phyloP scores from a whole-genome alignment of 148 eudicot genomes.

The Rhododendron vialii region DNA sequence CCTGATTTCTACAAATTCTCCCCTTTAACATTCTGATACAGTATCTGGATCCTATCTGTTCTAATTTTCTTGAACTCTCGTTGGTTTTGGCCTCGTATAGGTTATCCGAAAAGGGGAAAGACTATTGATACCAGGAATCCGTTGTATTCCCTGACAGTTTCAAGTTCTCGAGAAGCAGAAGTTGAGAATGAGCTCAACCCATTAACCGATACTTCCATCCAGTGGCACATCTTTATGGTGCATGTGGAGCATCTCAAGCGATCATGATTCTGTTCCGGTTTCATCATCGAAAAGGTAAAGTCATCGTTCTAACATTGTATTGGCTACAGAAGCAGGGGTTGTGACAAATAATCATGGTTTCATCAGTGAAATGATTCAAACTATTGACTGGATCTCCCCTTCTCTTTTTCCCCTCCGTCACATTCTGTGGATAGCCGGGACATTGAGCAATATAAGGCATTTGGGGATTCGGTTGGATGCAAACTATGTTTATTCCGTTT shows the following conservation, averaged over 20 bases:
- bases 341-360: neutral
- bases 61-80: neutral
- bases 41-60: neutral
- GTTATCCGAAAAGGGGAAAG: neutral
- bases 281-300: neutral
- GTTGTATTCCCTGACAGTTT: neutral
- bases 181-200: neutral
- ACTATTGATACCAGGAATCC: neutral
- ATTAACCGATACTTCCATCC: neutral
- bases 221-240: neutral
- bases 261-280: neutral
- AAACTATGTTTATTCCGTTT: neutral
- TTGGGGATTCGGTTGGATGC: neutral
- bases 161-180: neutral
- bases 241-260: neutral
- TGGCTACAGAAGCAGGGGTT: neutral
- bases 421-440: neutral
- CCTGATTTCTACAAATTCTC: constrained; percentile 1
- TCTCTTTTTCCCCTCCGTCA: neutral
- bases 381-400: neutral
- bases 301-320: neutral
- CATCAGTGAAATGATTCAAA: neutral
- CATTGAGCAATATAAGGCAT: neutral
- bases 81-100: neutral
- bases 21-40: neutral